Percentiles rank a stretch among this genome's conserved stretches.
Evolutionary conservation across 2,329 filamentous ascomycete genomes (phyloP).

Genomic region (Aspergillus novoparasiticus): DNA sequence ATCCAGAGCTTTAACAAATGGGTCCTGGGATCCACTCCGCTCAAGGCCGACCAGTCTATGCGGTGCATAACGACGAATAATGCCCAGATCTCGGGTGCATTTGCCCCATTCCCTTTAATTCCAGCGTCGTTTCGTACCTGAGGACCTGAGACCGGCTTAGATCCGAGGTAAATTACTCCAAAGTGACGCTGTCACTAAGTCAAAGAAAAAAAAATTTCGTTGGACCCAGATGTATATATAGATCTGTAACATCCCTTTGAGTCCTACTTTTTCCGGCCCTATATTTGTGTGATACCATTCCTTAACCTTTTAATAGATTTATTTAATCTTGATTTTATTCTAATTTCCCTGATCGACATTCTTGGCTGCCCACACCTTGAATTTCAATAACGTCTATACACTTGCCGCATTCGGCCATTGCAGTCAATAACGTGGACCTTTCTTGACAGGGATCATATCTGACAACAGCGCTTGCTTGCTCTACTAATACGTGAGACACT

Average conservation of each 20-base stretch:
- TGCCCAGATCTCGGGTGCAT: conserved; percentile 11
- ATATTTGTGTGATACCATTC: background rate
- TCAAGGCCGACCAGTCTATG: conserved; percentile 11
- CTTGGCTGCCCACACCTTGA: background rate
- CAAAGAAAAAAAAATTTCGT: conserved; percentile 4
- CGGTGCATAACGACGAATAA: conserved; percentile 17
- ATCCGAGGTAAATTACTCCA: conserved; percentile 11
- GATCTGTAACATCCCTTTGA: background rate
- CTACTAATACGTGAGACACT: background rate
- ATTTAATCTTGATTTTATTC: conserved; percentile 2
- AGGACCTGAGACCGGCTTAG: conserved; percentile 1
- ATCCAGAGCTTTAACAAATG: conserved; percentile 6
- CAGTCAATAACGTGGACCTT: background rate
- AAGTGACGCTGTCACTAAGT: conserved; percentile 6
- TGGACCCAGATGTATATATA: conserved; percentile 7
- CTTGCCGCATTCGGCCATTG: background rate
- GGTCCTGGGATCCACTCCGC: conserved; percentile 15
- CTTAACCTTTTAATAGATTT: background rate
- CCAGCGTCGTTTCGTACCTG: background rate
- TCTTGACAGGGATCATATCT: background rate
- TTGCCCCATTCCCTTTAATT: conserved; percentile 1
- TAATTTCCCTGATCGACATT: background rate
- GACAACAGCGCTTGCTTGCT: background rate
- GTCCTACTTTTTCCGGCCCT: background rate
- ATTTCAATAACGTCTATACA: background rate